Conservation (phyloP, 2,329 filamentous ascomycete genomes). For the Orbilia brochopaga region DNA sequence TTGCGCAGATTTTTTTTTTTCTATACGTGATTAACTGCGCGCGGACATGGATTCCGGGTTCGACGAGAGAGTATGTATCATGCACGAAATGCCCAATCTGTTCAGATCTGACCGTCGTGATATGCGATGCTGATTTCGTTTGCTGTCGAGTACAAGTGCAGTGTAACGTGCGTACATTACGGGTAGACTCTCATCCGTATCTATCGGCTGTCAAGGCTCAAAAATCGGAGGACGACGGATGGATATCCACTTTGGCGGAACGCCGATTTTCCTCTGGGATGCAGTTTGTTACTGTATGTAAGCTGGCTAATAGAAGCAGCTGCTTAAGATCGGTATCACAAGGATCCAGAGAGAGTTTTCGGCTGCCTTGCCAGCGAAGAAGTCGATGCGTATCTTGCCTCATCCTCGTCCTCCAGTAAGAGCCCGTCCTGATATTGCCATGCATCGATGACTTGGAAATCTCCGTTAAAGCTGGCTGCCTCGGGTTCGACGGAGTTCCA, state of each 20-base stretch:
- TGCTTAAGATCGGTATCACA: not conserved
- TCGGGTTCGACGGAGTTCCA: constrained; percentile 9
- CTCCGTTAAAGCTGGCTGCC: not conserved
- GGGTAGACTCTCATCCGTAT: not conserved
- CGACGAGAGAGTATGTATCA: not conserved
- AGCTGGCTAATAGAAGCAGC: not conserved
- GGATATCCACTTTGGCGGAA: not conserved
- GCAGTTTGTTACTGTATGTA: no score
- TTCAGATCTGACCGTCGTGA: not conserved
- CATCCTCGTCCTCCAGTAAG: not conserved
- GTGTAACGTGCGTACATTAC: not conserved
- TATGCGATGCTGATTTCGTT: not conserved
- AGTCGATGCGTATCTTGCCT: not conserved
- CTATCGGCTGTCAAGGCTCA: not conserved
- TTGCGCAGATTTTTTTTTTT: not conserved
- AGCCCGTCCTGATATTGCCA: not conserved
- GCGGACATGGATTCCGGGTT: not conserved
- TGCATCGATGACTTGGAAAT: constrained; percentile 8
- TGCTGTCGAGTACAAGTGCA: not conserved
- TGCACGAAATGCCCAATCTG: not conserved
- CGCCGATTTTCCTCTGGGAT: not conserved
- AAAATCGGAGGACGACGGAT: not conserved
- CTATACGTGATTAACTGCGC: not conserved
- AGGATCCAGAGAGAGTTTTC: not conserved
- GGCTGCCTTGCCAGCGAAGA: not conserved